Evolutionary conservation across 495 filamentous ascomycete genomes (phyloP).

Genomic region (Neurospora africana): DNA sequence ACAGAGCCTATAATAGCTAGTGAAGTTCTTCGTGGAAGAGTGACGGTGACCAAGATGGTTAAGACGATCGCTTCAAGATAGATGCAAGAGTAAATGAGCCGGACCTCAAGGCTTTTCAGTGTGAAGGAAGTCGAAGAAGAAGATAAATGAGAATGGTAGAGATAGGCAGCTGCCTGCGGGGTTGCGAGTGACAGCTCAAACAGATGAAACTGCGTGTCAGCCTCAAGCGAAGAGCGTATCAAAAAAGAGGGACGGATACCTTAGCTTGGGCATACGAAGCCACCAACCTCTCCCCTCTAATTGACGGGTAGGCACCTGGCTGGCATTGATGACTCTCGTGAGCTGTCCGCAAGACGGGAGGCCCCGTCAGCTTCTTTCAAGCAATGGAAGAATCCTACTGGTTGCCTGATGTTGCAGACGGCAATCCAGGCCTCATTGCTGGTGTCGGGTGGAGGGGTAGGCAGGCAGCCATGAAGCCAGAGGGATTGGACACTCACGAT

Average conservation of each 20-base stretch:
- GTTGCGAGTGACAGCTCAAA: neutral
- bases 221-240: too few species aligned
- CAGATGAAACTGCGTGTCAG: neutral
- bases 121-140: neutral
- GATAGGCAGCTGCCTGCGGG: neutral
- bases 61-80: neutral
- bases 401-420: neutral
- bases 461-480: neutral
- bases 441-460: neutral
- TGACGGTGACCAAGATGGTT: neutral
- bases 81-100: neutral
- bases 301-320: neutral
- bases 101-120: neutral
- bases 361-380: neutral
- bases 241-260: too few species aligned
- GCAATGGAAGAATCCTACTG: neutral
- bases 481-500: neutral
- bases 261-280: neutral
- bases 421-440: neutral
- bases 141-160: neutral
- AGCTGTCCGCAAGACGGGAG: neutral
- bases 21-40: neutral
- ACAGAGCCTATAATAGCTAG: neutral
- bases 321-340: neutral
- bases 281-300: neutral